These are phyloP conservation scores for Tuber borchii DNA, from an alignment of 495 filamentous ascomycete species.

Conservation along the genomic window DNA sequence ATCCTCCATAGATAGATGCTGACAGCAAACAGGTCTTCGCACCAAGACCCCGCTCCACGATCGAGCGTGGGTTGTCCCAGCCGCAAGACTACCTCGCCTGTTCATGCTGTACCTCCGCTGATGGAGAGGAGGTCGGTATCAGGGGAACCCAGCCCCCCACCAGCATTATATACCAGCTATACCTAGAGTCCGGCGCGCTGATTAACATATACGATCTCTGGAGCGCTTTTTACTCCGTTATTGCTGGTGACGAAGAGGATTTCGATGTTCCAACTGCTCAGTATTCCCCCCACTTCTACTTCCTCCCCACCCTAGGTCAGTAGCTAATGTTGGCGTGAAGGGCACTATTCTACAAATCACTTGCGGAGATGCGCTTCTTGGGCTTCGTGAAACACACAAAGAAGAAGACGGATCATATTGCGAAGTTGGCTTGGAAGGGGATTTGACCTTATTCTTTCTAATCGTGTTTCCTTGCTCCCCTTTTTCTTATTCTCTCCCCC, in stretches of 20 bases:
- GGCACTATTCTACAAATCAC: conserved; percentile 68
- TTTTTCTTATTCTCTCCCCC: background rate
- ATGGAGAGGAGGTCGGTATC: conserved; percentile 42
- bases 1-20: background rate
- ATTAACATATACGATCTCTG: conserved; percentile 87
- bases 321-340: conserved; percentile 49
- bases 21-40: conserved; percentile 56
- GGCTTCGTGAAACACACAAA: conserved; percentile 82
- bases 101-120: conserved; percentile 53
- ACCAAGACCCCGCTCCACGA: conserved; percentile 66
- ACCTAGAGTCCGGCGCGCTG: conserved; percentile 77
- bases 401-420: conserved; percentile 86
- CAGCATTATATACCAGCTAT: conserved; percentile 81
- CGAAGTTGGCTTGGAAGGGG: conserved; percentile 70
- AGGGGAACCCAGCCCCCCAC: conserved; percentile 66
- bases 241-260: conserved; percentile 57
- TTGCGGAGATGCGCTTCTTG: conserved; percentile 77
- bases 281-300: conserved; percentile 10
- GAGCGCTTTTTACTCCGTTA: conserved; percentile 73
- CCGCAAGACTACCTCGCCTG: conserved; percentile 85
- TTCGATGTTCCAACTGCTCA: conserved; percentile 44
- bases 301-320: background rate
- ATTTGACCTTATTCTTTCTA: conserved; percentile 43
- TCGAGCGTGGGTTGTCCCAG: conserved; percentile 70
- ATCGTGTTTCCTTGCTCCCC: background rate